Base-by-base conservation (phyloP, 2,329 filamentous ascomycete genomes). In the Colletotrichum gloeosporioides region DNA sequence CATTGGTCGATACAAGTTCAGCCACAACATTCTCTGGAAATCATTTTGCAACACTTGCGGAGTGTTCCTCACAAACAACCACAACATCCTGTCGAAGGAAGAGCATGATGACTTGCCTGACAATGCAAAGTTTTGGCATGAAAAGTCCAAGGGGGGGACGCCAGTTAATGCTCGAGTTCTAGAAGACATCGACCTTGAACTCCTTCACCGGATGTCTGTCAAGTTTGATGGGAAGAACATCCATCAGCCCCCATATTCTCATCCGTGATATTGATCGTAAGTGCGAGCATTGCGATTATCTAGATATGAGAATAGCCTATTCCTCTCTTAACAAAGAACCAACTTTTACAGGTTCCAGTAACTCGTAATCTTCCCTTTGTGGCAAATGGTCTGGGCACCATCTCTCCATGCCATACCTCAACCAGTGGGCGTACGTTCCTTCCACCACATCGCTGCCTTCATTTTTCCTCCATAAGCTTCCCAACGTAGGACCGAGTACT, bases 371-470 rank as follows among this genome's bases (percentile, higher is more conserved):
- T 25, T 86, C 53, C 18, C 79, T 77, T 8, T 79, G 69, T 2
- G 88, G 88, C 18, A 89, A 57, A 0, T 81, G 77, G 71, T 87
- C 83, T 78, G 87, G 89, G 53, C 78, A 84, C 87, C 87, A 90
- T 80, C 88, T 82, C 10, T 86, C 80, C 71, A 86, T 89, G 2
- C 84, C 90, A 80, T 90, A 82, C 25, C 90, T 84, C 68, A 92
- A 77, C 89, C 89, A 92, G 75, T 88, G 85, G 4, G 87, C 89
- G 81, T 91, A 91, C 2, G 90, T 92, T 6, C 88, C 87, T 1
- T 85, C 83, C 3, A 88, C 82, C 79, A 86, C 78, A 79, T 92
- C 90, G 1, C 86, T 86, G 2, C 88, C 90, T 3, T 82, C 80
- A 78, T 91, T 78, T 39, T 85, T 86, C 80, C 88, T 86, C 90